Conservation (phyloP, 768 basidiomycete species). For the Melanogaster broomeanus region DNA sequence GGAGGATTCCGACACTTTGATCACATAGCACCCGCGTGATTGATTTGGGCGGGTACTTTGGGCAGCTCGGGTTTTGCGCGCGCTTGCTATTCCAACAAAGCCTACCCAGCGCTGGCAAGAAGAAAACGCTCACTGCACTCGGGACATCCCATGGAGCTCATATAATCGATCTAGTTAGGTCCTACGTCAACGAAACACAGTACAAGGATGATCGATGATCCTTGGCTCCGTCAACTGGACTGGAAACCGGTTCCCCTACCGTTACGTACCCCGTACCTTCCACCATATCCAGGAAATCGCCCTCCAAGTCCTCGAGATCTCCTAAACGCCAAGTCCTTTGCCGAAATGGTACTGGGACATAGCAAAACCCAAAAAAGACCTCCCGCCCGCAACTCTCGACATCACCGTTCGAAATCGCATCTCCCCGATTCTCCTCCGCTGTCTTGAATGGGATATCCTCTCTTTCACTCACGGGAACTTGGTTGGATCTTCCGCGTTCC, state of each 20-base stretch:
- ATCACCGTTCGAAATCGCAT: conserved; percentile 82
- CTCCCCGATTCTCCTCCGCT: conserved; percentile 83
- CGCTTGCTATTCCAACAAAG: no score
- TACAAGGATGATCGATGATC: conserved; percentile 43
- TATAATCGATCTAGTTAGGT: conserved; percentile 45
- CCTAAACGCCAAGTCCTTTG: conserved; percentile 58
- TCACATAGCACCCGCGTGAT: no score
- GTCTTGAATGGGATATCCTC: conserved; percentile 84
- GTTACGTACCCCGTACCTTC: neutral
- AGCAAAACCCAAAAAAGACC: conserved; percentile 66
- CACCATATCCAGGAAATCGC: neutral
- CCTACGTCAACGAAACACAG: conserved; percentile 24
- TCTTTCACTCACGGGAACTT: conserved; percentile 82
- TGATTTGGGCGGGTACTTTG: no score
- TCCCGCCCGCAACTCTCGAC: conserved; percentile 73
- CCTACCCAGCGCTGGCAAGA: conserved; percentile 45
- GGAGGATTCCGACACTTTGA: no score
- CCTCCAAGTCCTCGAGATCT: conserved; percentile 30
- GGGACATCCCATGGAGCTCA: conserved; percentile 44
- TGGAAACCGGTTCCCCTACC: conserved; percentile 51
- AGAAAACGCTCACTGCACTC: conserved; percentile 47
- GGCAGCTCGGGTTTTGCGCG: no score
- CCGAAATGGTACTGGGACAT: conserved; percentile 98
- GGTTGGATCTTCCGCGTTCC: conserved; percentile 92
- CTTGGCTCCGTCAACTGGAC: conserved; percentile 67